A percentile compares a stretch with the other conserved stretches of the same genome.
phyloP scores from a whole-genome alignment of 2,329 filamentous ascomycete species.

The Nectriaceae sp. region DNA sequence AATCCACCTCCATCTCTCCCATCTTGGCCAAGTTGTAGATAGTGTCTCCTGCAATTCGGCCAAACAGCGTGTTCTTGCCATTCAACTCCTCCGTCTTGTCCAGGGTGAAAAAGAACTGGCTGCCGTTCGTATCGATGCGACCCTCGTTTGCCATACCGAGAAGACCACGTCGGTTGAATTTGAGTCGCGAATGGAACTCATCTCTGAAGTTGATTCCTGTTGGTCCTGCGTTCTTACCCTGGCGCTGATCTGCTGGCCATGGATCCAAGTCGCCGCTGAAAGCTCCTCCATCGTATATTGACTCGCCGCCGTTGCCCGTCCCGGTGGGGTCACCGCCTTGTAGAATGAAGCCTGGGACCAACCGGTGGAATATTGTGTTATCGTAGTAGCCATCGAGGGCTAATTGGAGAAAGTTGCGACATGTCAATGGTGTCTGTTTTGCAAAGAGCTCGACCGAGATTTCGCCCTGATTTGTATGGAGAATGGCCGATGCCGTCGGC shows the following conservation, averaged over 20 bases:
- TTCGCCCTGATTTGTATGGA: constrained; percentile 89
- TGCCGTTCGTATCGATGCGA: constrained; percentile 77
- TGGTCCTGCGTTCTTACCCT: constrained; percentile 60
- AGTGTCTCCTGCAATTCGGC: constrained; percentile 86
- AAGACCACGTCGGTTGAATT: constrained; percentile 88
- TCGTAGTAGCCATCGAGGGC: constrained; percentile 96
- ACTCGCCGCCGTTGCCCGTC: constrained; percentile 88
- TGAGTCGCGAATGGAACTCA: constrained; percentile 88
- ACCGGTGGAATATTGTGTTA: constrained; percentile 88
- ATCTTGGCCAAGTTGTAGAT: constrained; percentile 97
- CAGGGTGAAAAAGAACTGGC: constrained; percentile 96
- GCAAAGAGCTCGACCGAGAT: constrained; percentile 92
- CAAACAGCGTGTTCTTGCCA: constrained; percentile 91
- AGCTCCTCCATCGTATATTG: constrained; percentile 84
- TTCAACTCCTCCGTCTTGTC: constrained; percentile 83
- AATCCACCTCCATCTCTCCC: constrained; percentile 80
- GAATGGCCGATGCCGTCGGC: constrained; percentile 86
- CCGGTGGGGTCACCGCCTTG: constrained; percentile 95
- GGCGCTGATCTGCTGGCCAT: constrained; percentile 67
- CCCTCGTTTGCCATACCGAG: constrained; percentile 96
- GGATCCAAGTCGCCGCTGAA: constrained; percentile 73
- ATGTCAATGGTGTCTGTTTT: constrained; percentile 87
- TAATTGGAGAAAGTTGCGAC: constrained; percentile 93
- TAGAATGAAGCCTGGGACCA: constrained; percentile 88
- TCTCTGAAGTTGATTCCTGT: constrained; percentile 69